A percentile compares a stretch with the other conserved stretches of the same genome.
Evolutionary conservation across 768 basidiomycete genomes (phyloP).

Genomic region (Pisolithus sp.): DNA sequence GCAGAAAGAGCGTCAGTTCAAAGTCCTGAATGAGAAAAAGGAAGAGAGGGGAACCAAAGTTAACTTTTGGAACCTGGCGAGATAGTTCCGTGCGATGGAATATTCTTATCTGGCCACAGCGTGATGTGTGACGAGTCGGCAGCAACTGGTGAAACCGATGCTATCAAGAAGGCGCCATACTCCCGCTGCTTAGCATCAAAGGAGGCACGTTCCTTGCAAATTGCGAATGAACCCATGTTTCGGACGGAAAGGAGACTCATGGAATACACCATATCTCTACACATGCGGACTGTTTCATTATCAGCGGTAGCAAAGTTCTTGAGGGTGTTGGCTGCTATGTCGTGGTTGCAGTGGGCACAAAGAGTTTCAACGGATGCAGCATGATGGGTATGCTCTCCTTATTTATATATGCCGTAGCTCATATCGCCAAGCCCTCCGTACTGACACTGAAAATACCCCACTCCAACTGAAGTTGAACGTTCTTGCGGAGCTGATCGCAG

Average conservation of each 20-base stretch:
- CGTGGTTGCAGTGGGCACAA: slow-evolving; percentile 85
- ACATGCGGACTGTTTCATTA: slow-evolving; percentile 87
- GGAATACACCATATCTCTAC: slow-evolving; percentile 20
- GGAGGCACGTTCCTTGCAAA: slow-evolving; percentile 23
- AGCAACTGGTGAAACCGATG: slow-evolving; percentile 94
- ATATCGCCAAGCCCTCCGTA: slow-evolving; percentile 60
- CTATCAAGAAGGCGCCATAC: slow-evolving; percentile 83
- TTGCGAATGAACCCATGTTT: slow-evolving; percentile 17
- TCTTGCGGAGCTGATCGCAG: slow-evolving; percentile 94
- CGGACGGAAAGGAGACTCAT: slow-evolving; percentile 8
- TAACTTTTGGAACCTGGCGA: slow-evolving; percentile 88
- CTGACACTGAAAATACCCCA: slow-evolving; percentile 84
- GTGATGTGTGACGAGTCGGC: slow-evolving; percentile 95
- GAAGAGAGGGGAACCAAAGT: slow-evolving; percentile 89
- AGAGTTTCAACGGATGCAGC: slow-evolving; percentile 93
- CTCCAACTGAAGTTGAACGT: slow-evolving; percentile 89
- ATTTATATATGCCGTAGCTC: not conserved
- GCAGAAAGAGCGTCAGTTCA: slow-evolving; percentile 98
- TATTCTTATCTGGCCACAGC: slow-evolving; percentile 89
- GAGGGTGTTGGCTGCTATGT: slow-evolving; percentile 94
- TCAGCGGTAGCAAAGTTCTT: slow-evolving; percentile 87
- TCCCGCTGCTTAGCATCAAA: slow-evolving; percentile 59
- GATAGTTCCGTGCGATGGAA: slow-evolving; percentile 91
- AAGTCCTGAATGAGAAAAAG: slow-evolving; percentile 85
- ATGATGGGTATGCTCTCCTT: slow-evolving; percentile 75